Evolutionary conservation across 805 yeast species (phyloP).

Genomic region (Saccharomycopsis javanensis): DNA sequence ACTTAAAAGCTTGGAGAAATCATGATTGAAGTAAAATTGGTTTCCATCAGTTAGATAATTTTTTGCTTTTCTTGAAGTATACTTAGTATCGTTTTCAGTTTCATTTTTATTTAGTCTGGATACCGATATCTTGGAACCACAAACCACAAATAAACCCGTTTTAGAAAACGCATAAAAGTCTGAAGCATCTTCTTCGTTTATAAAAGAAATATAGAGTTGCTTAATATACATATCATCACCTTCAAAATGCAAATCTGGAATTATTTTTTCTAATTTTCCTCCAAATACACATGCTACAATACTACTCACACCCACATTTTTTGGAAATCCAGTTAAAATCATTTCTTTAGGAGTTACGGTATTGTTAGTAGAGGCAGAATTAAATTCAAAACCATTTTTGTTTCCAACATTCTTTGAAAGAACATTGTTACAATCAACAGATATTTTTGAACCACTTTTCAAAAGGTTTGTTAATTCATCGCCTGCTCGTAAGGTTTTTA

Average conservation of each 20-base stretch:
- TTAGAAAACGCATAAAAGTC: conserved; percentile 42
- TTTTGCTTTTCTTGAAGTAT: not conserved
- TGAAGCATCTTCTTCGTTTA: conserved; percentile 43
- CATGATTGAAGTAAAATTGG: not conserved
- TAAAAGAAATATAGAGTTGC: conserved; percentile 36
- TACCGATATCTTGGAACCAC: conserved; percentile 35
- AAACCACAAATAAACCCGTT: conserved; percentile 46
- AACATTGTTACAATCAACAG: not conserved
- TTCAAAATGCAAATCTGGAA: conserved; percentile 13
- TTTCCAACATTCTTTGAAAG: not conserved
- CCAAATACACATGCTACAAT: conserved; percentile 51
- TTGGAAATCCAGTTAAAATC: conserved; percentile 32
- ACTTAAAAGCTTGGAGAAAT: not conserved
- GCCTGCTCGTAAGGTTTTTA: not conserved
- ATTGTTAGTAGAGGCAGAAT: not conserved
- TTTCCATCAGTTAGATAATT: not conserved
- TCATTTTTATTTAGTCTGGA: conserved; percentile 26
- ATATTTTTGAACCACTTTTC: not conserved
- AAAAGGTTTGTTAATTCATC: not conserved
- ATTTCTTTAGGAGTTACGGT: conserved; percentile 21
- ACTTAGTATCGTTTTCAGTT: not conserved
- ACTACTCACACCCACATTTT: conserved; percentile 36
- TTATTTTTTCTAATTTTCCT: conserved; percentile 55
- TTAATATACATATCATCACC: conserved; percentile 22
- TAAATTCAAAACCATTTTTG: not conserved